phyloP scores from a whole-genome alignment of 768 basidiomycete genomes.

The Galerina sulciceps region DNA sequence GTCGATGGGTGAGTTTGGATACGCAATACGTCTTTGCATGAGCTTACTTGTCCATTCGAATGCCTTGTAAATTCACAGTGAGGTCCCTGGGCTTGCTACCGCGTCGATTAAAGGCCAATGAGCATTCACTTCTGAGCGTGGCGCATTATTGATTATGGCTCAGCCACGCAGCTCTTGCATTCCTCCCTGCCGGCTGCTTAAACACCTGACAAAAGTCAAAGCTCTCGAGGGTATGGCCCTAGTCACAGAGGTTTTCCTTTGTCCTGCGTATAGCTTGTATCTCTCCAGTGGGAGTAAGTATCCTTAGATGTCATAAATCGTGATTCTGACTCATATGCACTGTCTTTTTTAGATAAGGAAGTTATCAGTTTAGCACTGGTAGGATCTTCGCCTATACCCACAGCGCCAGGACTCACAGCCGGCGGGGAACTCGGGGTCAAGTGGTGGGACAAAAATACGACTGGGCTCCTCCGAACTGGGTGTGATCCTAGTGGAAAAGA shows the following conservation, averaged over 20 bases:
- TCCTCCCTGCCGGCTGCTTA: not conserved
- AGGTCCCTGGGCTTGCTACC: not conserved
- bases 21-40: not conserved
- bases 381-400: not conserved
- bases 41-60: not conserved
- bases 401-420: not conserved
- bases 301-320: not conserved
- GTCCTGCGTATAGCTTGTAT: not conserved
- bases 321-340: not conserved
- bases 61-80: not conserved
- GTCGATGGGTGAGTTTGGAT: not conserved
- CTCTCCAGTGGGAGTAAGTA: not conserved
- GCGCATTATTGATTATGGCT: not conserved
- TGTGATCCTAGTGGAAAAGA: not conserved
- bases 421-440: not conserved
- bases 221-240: not conserved
- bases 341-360: not conserved
- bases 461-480: not conserved
- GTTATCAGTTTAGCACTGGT: not conserved
- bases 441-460: not conserved
- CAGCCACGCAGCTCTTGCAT: not conserved
- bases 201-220: not conserved
- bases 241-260: not conserved
- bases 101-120: not conserved
- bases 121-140: not conserved